A percentile compares a stretch with the other conserved stretches of the same genome.
Evolutionary conservation across 805 yeast species (phyloP).

Genomic region (Lipomyces orientalis): DNA sequence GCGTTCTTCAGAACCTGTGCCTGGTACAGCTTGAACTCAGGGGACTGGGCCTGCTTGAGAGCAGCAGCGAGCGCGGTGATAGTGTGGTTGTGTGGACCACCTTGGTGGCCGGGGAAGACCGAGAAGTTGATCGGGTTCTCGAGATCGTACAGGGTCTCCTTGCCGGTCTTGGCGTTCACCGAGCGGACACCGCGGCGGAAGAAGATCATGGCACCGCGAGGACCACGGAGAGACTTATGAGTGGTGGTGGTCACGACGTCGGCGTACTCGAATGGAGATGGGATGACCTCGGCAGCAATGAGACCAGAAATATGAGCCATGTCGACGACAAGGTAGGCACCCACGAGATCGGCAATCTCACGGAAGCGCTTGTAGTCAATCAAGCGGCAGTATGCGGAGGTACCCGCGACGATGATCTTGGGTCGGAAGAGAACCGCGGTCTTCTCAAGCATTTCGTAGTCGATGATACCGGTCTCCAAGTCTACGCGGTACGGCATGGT

Average conservation of each 20-base stretch:
- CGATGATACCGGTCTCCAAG: constrained; percentile 90
- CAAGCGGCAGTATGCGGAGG: constrained; percentile 96
- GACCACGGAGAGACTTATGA: constrained; percentile 98
- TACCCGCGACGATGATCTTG: constrained; percentile 95
- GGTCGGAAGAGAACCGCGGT: constrained; percentile 94
- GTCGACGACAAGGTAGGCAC: constrained; percentile 94
- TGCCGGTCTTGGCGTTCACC: constrained; percentile 85
- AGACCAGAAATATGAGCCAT: constrained; percentile 99
- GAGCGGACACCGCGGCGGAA: constrained; percentile 95
- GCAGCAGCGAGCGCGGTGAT: constrained; percentile 98
- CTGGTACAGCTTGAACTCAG: constrained; percentile 92
- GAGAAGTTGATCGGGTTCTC: constrained; percentile 96
- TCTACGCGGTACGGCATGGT: constrained; percentile 98
- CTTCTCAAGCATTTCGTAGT: constrained; percentile 92
- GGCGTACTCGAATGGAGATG: constrained; percentile 95
- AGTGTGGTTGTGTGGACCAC: constrained; percentile 99
- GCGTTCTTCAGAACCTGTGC: constrained; percentile 87
- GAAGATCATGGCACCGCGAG: constrained; percentile 99
- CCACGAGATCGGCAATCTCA: constrained; percentile 94
- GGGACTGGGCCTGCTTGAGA: constrained; percentile 87
- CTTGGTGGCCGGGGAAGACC: constrained; percentile 99
- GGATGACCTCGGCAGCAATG: constrained; percentile 93
- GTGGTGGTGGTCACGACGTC: constrained; percentile 98
- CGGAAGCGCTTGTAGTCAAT: constrained; percentile 97
- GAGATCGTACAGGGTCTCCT: constrained; percentile 86